Evolutionary conservation across 2,329 filamentous ascomycete genomes (phyloP).

Genomic region (Diaporthe destruens): DNA sequence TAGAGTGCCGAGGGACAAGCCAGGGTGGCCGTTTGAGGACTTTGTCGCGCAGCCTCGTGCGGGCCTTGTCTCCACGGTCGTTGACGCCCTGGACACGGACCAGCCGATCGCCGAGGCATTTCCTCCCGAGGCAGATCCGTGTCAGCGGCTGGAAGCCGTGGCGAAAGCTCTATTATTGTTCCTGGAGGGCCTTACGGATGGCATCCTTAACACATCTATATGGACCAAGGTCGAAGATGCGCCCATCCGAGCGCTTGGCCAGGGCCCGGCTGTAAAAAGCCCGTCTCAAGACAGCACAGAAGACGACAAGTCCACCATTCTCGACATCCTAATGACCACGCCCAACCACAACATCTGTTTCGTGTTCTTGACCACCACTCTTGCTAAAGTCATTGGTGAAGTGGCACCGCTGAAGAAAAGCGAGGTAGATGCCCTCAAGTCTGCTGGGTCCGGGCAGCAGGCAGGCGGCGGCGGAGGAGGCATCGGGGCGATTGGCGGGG

Average conservation of each 20-base stretch:
- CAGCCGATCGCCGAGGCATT: slow-evolving; percentile 71
- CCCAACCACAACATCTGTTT: slow-evolving; percentile 91
- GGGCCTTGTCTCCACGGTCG: slow-evolving; percentile 48
- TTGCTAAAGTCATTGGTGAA: slow-evolving; percentile 67
- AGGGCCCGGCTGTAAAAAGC: slow-evolving; percentile 51
- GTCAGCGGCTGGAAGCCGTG: slow-evolving; percentile 80
- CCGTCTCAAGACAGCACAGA: slow-evolving; percentile 48
- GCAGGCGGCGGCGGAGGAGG: slow-evolving; percentile 40
- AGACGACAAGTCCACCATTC: slow-evolving; percentile 65
- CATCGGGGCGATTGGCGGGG: slow-evolving; percentile 42
- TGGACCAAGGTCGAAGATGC: slow-evolving; percentile 78
- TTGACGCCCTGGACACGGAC: slow-evolving; percentile 82
- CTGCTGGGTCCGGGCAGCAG: slow-evolving; percentile 40
- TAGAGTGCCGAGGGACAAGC: slow-evolving; percentile 62
- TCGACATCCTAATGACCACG: slow-evolving; percentile 79
- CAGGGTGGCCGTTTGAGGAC: slow-evolving; percentile 70
- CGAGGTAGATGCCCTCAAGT: slow-evolving; percentile 52
- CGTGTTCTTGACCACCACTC: slow-evolving; percentile 85
- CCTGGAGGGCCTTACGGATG: slow-evolving; percentile 80
- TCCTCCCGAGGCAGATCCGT: slow-evolving; percentile 70
- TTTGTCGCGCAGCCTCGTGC: slow-evolving; percentile 29
- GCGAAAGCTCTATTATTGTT: slow-evolving; percentile 80
- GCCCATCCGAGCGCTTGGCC: slow-evolving; percentile 44
- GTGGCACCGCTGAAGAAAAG: slow-evolving; percentile 57
- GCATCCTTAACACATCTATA: slow-evolving; percentile 77